Evolutionary conservation across 805 yeast species (phyloP).

Genomic region (Cyberlindnera xishuangbannaensis): DNA sequence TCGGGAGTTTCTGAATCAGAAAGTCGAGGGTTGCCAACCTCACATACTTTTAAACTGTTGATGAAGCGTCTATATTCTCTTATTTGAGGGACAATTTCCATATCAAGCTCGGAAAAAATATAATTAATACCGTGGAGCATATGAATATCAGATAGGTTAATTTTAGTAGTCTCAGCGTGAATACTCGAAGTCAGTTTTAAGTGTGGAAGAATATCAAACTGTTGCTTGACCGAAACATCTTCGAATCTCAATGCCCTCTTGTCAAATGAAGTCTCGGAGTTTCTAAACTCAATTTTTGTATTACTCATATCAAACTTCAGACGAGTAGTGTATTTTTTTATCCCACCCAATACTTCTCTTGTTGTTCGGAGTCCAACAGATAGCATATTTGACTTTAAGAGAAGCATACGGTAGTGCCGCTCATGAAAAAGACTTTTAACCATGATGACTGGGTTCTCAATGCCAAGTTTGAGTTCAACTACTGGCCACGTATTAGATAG

Average conservation of each 20-base stretch:
- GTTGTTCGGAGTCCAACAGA: constrained; percentile 14
- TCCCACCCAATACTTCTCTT: constrained; percentile 20
- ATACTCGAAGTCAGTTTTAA: constrained; percentile 1
- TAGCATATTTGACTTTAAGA: constrained; percentile 24
- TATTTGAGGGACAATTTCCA: constrained; percentile 10
- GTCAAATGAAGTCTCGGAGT: constrained; percentile 12
- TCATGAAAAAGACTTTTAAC: constrained; percentile 28
- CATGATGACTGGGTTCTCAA: constrained; percentile 35
- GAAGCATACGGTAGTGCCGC: constrained; percentile 26
- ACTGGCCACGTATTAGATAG: constrained; percentile 28
- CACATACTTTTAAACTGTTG: constrained; percentile 2
- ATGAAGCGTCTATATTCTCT: constrained; percentile 10
- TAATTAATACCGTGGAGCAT: constrained; percentile 27
- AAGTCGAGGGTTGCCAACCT: neutral
- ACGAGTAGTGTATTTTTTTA: constrained; percentile 5
- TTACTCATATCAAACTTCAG: constrained; percentile 15
- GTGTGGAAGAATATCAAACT: constrained; percentile 13
- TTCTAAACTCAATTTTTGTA: constrained; percentile 12
- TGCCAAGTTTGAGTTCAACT: constrained; percentile 29
- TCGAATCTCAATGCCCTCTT: constrained; percentile 10
- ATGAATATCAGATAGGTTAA: constrained; percentile 26
- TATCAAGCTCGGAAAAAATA: constrained; percentile 18
- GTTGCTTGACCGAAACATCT: constrained; percentile 13
- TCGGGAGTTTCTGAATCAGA: constrained; percentile 3
- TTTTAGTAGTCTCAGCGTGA: constrained; percentile 10